These are phyloP conservation scores for Leishmania martiniquensis DNA, from an alignment of 208 protist species.

Conservation along the genomic window DNA sequence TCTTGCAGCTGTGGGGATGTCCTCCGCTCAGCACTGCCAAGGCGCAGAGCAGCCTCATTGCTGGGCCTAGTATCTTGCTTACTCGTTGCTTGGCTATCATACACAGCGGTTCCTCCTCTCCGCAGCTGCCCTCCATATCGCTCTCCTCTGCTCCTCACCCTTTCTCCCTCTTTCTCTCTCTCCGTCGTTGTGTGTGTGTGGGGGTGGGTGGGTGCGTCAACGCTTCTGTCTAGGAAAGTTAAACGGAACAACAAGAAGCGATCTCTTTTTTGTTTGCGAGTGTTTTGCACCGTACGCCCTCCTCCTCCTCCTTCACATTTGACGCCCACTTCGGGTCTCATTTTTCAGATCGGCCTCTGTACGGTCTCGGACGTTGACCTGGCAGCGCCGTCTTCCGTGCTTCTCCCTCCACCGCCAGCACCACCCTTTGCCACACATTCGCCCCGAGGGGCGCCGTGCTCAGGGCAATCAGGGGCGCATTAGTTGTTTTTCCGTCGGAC, in stretches of 20 bases:
- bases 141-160: not conserved
- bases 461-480: not conserved
- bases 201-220: not conserved
- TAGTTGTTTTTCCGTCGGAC: not conserved
- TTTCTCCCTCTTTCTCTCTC: not conserved
- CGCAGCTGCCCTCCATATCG: too few species aligned
- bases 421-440: not conserved
- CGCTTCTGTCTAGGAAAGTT: too few species aligned
- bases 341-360: not conserved
- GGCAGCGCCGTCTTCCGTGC: not conserved
- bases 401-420: too few species aligned
- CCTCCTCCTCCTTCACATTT: not conserved
- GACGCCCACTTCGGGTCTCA: not conserved
- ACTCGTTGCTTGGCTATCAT: not conserved
- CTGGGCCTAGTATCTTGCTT: not conserved
- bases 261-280: too few species aligned
- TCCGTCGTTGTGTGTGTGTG: not conserved
- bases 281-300: too few species aligned
- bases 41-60: not conserved
- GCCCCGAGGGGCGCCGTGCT: not conserved
- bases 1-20: not conserved
- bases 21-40: not conserved
- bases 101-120: not conserved
- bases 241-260: too few species aligned
- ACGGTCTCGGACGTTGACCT: not conserved